Evolutionary conservation across 2,329 filamentous ascomycete genomes (phyloP).

Genomic region (Calonectria crousiana): DNA sequence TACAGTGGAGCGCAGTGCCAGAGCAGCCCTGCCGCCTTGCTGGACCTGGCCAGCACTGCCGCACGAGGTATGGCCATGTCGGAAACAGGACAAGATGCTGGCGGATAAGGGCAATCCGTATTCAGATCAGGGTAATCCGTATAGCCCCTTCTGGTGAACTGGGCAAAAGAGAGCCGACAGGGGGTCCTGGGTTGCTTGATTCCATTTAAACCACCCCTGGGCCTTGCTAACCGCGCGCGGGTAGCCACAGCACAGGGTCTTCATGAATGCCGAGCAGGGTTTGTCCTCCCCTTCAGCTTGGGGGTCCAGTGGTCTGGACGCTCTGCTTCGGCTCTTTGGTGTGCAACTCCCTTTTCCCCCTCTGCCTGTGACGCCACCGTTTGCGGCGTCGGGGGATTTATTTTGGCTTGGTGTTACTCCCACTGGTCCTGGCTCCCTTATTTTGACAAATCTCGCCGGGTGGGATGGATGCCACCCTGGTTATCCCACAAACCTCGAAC

Average conservation of each 20-base stretch:
- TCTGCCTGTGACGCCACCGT: constrained; percentile 15
- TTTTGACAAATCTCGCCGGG: constrained; percentile 15
- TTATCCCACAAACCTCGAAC: constrained; percentile 12
- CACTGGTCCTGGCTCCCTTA: not conserved
- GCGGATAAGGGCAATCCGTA: constrained; percentile 17
- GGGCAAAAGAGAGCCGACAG: not conserved
- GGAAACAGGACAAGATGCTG: constrained; percentile 10
- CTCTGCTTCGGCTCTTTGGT: not conserved
- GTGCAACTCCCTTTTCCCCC: not conserved
- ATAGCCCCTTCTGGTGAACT: constrained; percentile 4
- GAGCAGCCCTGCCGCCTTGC: constrained; percentile 9
- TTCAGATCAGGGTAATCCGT: constrained; percentile 15
- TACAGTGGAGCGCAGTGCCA: constrained; percentile 4
- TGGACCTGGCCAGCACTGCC: constrained; percentile 10
- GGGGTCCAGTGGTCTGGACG: not conserved
- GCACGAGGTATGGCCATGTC: constrained; percentile 13
- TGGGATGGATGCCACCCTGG: constrained; percentile 5
- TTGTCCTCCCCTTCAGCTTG: not conserved
- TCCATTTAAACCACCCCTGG: constrained; percentile 15
- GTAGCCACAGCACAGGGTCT: constrained; percentile 8
- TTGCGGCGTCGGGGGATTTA: constrained; percentile 15
- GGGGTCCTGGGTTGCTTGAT: constrained; percentile 5
- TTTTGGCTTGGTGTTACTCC: constrained; percentile 1
- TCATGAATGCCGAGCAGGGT: constrained; percentile 20
- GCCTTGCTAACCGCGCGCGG: constrained; percentile 16